A percentile compares a stretch with the other conserved stretches of the same genome.
Evolutionary conservation across 140 eudicot species (phyloP).

Genomic region (Anethum foeniculum): DNA sequence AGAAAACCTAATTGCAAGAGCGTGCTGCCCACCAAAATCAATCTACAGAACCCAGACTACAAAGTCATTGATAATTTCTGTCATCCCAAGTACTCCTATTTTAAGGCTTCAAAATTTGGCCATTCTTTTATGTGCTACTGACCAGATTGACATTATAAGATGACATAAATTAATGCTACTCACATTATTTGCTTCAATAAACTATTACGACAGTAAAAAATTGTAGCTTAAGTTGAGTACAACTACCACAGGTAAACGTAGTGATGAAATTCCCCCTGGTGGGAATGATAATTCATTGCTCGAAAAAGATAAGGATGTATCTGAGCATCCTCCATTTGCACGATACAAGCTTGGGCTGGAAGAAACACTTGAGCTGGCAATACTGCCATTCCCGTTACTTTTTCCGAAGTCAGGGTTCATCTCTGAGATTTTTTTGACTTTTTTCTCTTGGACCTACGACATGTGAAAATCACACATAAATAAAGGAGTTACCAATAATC

Average conservation of each 20-base stretch:
- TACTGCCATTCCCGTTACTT: constrained; percentile 55
- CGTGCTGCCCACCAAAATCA: background rate
- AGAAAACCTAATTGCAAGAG: background rate
- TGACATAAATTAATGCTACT: background rate
- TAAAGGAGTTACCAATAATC: background rate
- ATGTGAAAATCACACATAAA: background rate
- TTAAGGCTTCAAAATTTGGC: background rate
- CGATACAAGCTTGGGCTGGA: constrained; percentile 34
- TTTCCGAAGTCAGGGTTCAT: constrained; percentile 68
- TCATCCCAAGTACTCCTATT: background rate
- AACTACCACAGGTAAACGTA: constrained; percentile 90
- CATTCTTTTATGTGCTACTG: background rate
- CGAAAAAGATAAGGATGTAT: constrained; percentile 36
- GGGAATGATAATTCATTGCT: constrained; percentile 64
- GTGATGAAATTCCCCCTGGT: constrained; percentile 72
- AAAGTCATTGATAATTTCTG: background rate
- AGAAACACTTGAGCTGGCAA: constrained; percentile 56
- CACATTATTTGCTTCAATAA: background rate
- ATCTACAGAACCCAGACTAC: constrained; percentile 1
- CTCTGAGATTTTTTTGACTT: constrained; percentile 73
- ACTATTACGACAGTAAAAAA: background rate
- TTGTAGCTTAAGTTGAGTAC: constrained; percentile 32
- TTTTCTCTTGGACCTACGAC: constrained; percentile 81
- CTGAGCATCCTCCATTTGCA: constrained; percentile 67
- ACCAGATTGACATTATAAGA: background rate